Conservation (phyloP, 768 basidiomycete genomes). For the Psilocybe subaeruginosa region DNA sequence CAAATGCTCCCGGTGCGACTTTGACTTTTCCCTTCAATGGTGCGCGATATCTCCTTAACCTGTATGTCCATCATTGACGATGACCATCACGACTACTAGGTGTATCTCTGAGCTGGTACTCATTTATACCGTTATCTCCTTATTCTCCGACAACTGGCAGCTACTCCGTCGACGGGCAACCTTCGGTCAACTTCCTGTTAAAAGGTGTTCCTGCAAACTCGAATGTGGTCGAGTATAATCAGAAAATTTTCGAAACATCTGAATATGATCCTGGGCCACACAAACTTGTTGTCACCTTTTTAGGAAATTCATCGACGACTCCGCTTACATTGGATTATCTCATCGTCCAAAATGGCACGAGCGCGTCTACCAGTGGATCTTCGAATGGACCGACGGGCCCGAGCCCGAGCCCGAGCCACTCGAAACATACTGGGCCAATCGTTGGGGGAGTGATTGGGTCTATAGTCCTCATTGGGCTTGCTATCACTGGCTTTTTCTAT, state of each 20-base stretch:
- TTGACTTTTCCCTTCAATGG: slow-evolving; percentile 27
- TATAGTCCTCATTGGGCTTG: background rate
- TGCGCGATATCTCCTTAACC: slow-evolving; percentile 6
- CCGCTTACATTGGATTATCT: slow-evolving; percentile 28
- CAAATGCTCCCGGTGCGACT: slow-evolving; percentile 14
- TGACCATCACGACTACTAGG: slow-evolving; percentile 5
- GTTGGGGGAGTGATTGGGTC: slow-evolving; percentile 11
- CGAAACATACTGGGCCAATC: slow-evolving; percentile 4
- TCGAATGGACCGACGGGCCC: background rate
- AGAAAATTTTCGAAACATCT: slow-evolving; percentile 25
- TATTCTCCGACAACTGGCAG: slow-evolving; percentile 18
- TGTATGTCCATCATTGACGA: background rate
- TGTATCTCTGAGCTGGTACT: slow-evolving; percentile 28
- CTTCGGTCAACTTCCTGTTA: slow-evolving; percentile 21
- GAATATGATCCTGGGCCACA: slow-evolving; percentile 21
- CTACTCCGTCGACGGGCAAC: slow-evolving; percentile 25
- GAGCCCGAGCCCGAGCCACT: background rate
- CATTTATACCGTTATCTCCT: slow-evolving; percentile 24
- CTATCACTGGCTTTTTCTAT: slow-evolving; percentile 1
- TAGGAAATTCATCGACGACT: slow-evolving; percentile 20
- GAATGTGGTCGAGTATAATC: slow-evolving; percentile 16
- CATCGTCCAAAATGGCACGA: slow-evolving; percentile 21
- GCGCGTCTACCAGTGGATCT: background rate
- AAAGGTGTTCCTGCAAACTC: slow-evolving; percentile 13
- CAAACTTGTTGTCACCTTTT: slow-evolving; percentile 21